Evolutionary conservation across 257 asterid genomes (phyloP).

Genomic region (Solanum virginianum): DNA sequence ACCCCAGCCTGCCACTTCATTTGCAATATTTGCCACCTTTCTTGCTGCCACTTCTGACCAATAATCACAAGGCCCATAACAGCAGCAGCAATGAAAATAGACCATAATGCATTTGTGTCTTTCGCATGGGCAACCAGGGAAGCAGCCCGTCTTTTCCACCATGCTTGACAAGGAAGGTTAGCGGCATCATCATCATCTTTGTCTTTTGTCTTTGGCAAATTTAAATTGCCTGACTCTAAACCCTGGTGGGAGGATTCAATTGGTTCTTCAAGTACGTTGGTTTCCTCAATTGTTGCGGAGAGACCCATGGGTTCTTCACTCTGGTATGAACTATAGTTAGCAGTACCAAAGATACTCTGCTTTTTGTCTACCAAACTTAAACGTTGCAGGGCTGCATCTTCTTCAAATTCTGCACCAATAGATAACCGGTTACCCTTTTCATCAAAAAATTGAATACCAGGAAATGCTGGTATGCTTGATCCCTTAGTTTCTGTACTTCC

Average conservation of each 20-base stretch:
- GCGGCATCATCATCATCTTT: slow-evolving; percentile 23
- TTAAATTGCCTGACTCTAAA: slow-evolving; percentile 16
- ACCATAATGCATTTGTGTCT: slow-evolving; percentile 81
- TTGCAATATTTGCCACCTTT: slow-evolving; percentile 63
- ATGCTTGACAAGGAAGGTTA: slow-evolving; percentile 73
- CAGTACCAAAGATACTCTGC: slow-evolving; percentile 19
- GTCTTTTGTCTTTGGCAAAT: slow-evolving; percentile 20
- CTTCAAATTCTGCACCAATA: slow-evolving; percentile 6
- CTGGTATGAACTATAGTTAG: slow-evolving; percentile 25
- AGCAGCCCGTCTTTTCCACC: slow-evolving; percentile 81
- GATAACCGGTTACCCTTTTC: slow-evolving; percentile 24
- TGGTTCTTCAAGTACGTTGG: slow-evolving; percentile 14
- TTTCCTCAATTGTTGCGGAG: slow-evolving; percentile 20
- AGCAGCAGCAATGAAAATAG: slow-evolving; percentile 73
- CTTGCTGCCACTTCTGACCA: slow-evolving; percentile 82
- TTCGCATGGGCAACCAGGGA: slow-evolving; percentile 59
- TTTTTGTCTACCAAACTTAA: slow-evolving; percentile 11
- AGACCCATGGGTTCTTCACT: slow-evolving; percentile 21
- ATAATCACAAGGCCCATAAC: slow-evolving; percentile 79
- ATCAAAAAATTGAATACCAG: slow-evolving; percentile 20
- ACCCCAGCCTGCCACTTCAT: slow-evolving; percentile 43
- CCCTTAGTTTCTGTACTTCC: slow-evolving; percentile 13
- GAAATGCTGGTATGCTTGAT: slow-evolving; percentile 17
- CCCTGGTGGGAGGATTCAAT: slow-evolving; percentile 16
- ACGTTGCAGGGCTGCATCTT: slow-evolving; percentile 3